phyloP scores from a whole-genome alignment of 2,329 filamentous ascomycete species.

The Madurella fahalii region DNA sequence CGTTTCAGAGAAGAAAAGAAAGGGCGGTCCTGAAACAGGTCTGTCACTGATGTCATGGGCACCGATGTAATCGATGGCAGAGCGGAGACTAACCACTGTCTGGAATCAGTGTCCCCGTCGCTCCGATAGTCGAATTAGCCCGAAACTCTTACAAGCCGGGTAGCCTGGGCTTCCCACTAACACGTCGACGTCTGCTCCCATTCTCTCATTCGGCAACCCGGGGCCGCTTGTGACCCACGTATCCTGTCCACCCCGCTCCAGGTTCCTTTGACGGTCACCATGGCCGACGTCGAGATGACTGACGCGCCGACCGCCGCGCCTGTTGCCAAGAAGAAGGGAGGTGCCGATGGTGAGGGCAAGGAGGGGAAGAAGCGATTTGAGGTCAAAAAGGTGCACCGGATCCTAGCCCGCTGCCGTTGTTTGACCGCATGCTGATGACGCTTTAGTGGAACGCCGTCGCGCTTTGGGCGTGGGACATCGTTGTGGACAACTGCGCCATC shows the following conservation, averaged over 20 bases:
- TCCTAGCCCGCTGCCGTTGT: not conserved
- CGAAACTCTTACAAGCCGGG: not conserved
- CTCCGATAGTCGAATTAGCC: not conserved
- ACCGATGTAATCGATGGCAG: slow-evolving; percentile 1
- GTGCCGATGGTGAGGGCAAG: slow-evolving; percentile 38
- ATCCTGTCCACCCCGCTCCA: not conserved
- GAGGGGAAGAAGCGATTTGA: slow-evolving; percentile 91
- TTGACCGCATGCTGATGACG: slow-evolving; percentile 8
- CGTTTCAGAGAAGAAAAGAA: no score
- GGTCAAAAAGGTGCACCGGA: slow-evolving; percentile 80
- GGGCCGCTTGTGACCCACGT: not conserved
- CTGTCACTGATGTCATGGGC: slow-evolving; percentile 5
- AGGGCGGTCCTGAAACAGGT: not conserved
- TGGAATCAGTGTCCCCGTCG: not conserved
- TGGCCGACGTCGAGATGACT: slow-evolving; percentile 97
- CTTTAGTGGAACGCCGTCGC: slow-evolving; percentile 94
- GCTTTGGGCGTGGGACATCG: slow-evolving; percentile 98
- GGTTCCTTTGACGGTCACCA: slow-evolving; percentile 36
- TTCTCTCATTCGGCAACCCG: no score
- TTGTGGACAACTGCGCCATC: slow-evolving; percentile 98
- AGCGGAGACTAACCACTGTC: slow-evolving; percentile 13
- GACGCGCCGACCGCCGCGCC: slow-evolving; percentile 63
- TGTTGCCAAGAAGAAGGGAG: slow-evolving; percentile 50
- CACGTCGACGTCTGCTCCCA: not conserved
- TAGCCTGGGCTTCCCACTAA: not conserved